A percentile compares a stretch with the other conserved stretches of the same genome.
Evolutionary conservation across 495 filamentous ascomycete species (phyloP).

Genomic region (Aspergillus heteromorphus): DNA sequence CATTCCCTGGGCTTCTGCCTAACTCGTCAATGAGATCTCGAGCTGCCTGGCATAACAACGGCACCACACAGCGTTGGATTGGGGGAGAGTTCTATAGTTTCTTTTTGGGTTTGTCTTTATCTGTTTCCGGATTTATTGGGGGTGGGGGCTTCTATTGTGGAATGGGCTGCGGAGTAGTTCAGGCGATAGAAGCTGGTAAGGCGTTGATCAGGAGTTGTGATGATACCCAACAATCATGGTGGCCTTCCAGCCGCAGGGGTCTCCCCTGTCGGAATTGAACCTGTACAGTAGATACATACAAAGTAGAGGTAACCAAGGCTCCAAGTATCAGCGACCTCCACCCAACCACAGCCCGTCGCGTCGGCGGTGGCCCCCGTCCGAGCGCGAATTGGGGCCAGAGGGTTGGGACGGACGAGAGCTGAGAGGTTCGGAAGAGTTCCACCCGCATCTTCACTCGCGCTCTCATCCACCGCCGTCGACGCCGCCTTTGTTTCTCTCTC

Average conservation of each 20-base stretch:
- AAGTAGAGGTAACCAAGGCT: neutral
- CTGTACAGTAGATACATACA: neutral
- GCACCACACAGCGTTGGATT: neutral
- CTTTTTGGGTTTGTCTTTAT: neutral
- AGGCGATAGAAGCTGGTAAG: neutral
- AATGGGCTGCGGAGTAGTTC: neutral
- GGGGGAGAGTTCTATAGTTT: neutral
- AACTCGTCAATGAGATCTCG: neutral
- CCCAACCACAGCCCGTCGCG: neutral
- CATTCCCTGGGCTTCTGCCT: neutral
- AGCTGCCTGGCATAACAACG: neutral
- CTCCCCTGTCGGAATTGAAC: neutral
- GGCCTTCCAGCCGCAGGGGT: neutral
- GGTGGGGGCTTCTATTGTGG: neutral
- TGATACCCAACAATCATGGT: neutral
- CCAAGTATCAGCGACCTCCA: neutral
- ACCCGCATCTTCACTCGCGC: slow-evolving; percentile 28
- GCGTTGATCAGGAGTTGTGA: neutral
- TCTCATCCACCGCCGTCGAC: slow-evolving; percentile 12
- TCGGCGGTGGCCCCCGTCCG: neutral
- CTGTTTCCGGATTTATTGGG: too few relatives aligned
- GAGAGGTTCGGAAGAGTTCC: slow-evolving; percentile 36
- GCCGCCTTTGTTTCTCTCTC: slow-evolving; percentile 6
- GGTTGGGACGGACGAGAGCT: slow-evolving; percentile 10
- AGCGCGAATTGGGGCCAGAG: neutral